phyloP scores from a whole-genome alignment of 2,329 filamentous ascomycete genomes.

The Coniochaeta sp. region DNA sequence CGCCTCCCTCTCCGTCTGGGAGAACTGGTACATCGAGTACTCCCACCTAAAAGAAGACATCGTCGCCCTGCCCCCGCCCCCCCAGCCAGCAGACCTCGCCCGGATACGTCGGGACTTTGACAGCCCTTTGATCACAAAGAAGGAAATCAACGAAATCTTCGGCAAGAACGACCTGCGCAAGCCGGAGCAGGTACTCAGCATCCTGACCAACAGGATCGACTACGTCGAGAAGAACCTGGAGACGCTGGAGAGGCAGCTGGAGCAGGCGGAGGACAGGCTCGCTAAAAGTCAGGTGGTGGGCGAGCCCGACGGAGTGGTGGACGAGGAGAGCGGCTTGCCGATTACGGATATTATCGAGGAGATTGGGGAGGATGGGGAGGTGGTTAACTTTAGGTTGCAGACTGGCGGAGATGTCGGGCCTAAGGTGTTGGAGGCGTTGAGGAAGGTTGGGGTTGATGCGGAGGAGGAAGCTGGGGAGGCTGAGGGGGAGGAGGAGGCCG shows the following conservation, averaged over 20 bases:
- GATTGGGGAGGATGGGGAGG: slow-evolving; percentile 82
- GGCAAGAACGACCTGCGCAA: slow-evolving; percentile 38
- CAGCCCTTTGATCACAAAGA: slow-evolving; percentile 55
- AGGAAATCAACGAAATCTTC: slow-evolving; percentile 45
- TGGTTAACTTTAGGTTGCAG: slow-evolving; percentile 61
- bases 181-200: slow-evolving; percentile 56
- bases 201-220: slow-evolving; percentile 72
- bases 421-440: slow-evolving; percentile 63
- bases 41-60: slow-evolving; percentile 83
- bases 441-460: slow-evolving; percentile 66
- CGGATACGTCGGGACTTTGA: slow-evolving; percentile 52
- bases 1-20: slow-evolving; percentile 78
- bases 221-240: slow-evolving; percentile 80
- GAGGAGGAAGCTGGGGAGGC: slow-evolving; percentile 8
- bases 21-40: slow-evolving; percentile 86
- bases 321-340: slow-evolving; percentile 63
- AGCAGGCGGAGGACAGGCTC: slow-evolving; percentile 61
- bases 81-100: slow-evolving; percentile 47
- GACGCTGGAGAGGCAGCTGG: slow-evolving; percentile 66
- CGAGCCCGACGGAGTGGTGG: slow-evolving; percentile 46
- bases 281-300: slow-evolving; percentile 53
- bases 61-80: slow-evolving; percentile 37
- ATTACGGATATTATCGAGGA: slow-evolving; percentile 90
- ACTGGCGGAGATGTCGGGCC: slow-evolving; percentile 61
- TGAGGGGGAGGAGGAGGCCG: no score